These are phyloP conservation scores for Metschnikowia dekortorum DNA, from an alignment of 805 yeast genomes.

Conservation along the genomic window DNA sequence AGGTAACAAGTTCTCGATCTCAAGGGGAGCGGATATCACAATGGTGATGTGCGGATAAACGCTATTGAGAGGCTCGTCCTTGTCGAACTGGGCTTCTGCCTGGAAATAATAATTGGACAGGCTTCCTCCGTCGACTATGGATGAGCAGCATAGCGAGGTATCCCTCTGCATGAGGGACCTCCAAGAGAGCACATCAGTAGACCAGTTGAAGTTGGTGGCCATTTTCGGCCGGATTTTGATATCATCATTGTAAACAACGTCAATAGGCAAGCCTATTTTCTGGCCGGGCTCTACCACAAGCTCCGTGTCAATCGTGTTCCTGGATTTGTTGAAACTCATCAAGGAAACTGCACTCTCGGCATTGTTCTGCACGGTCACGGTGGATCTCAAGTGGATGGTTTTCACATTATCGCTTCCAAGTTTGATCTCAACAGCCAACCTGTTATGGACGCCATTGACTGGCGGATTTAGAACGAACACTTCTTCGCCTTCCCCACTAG, in stretches of 20 bases:
- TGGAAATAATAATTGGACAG: slow-evolving; percentile 60
- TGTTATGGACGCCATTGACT: slow-evolving; percentile 56
- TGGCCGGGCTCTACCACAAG: slow-evolving; percentile 51
- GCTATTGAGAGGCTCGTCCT: slow-evolving; percentile 63
- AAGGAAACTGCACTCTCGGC: slow-evolving; percentile 56
- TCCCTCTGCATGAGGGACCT: slow-evolving; percentile 47
- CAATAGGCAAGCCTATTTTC: slow-evolving; percentile 69
- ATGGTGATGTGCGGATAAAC: slow-evolving; percentile 83
- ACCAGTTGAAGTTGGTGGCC: slow-evolving; percentile 62
- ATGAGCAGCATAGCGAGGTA: slow-evolving; percentile 56
- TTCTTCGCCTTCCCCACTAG: slow-evolving; percentile 80
- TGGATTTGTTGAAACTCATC: slow-evolving; percentile 33
- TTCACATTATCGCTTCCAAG: slow-evolving; percentile 77
- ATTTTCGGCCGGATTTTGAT: slow-evolving; percentile 61
- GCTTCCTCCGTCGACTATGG: slow-evolving; percentile 30
- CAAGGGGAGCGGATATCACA: slow-evolving; percentile 77
- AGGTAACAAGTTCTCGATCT: slow-evolving; percentile 80
- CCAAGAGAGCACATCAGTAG: slow-evolving; percentile 63
- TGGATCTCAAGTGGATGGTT: slow-evolving; percentile 69
- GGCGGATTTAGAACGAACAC: slow-evolving; percentile 65
- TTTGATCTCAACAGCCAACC: slow-evolving; percentile 67
- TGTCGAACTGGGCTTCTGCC: slow-evolving; percentile 60
- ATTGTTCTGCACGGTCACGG: slow-evolving; percentile 63
- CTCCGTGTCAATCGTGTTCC: slow-evolving; percentile 10
- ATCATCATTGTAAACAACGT: slow-evolving; percentile 53